Conservation (phyloP, 805 yeast species). For the Candida succiphila region DNA sequence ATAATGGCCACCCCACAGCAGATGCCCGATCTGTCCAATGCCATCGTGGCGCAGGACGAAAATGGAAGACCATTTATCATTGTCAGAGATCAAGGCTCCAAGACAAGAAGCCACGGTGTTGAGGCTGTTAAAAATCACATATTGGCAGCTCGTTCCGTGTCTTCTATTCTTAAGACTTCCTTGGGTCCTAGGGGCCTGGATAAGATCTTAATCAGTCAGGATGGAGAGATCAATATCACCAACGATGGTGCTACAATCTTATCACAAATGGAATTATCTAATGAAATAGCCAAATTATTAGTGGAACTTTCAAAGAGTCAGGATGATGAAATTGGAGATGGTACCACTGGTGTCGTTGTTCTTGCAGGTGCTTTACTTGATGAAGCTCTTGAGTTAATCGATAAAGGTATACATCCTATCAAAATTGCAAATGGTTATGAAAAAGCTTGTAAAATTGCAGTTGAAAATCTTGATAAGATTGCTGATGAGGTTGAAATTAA, state of each 20-base stretch:
- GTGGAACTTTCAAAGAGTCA: constrained; percentile 92
- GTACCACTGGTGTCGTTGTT: constrained; percentile 98
- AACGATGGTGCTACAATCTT: constrained; percentile 98
- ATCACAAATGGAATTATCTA: constrained; percentile 91
- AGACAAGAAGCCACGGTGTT: constrained; percentile 56
- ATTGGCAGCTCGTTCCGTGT: constrained; percentile 89
- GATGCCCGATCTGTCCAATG: constrained; percentile 93
- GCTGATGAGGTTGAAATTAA: constrained; percentile 29
- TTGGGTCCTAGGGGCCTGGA: constrained; percentile 98
- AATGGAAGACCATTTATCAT: constrained; percentile 98
- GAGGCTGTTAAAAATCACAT: constrained; percentile 86
- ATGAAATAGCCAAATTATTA: constrained; percentile 89
- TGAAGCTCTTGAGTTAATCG: constrained; percentile 89
- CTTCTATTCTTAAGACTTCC: constrained; percentile 84
- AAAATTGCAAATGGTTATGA: constrained; percentile 96
- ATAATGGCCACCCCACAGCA: too few relatives aligned
- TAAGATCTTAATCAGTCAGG: constrained; percentile 88
- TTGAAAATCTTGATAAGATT: constrained; percentile 59
- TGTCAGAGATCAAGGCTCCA: constrained; percentile 64
- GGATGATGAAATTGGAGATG: constrained; percentile 98
- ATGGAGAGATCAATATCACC: constrained; percentile 96
- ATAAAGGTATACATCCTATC: constrained; percentile 95
- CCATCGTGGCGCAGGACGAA: constrained; percentile 98
- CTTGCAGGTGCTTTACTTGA: constrained; percentile 90
- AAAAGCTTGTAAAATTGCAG: constrained; percentile 90